phyloP scores from a whole-genome alignment of 2,329 filamentous ascomycete genomes.

The Myriosclerotinia curreyana region DNA sequence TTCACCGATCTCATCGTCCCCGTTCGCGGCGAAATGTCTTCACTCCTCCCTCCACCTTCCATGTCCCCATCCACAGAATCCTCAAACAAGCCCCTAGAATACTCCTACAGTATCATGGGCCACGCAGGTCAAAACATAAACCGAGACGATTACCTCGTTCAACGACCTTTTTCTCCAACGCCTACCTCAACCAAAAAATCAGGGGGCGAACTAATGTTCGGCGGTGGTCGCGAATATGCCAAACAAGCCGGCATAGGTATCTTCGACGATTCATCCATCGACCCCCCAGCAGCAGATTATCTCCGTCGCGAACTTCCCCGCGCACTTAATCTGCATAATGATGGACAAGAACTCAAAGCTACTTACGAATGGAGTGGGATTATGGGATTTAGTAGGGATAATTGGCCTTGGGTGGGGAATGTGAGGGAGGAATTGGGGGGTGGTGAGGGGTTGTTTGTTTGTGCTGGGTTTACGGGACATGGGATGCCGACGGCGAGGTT shows the following conservation, averaged over 20 bases:
- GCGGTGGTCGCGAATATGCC: slow-evolving; percentile 63
- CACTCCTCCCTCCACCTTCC: slow-evolving; percentile 56
- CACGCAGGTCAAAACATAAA: slow-evolving; percentile 44
- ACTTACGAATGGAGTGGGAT: slow-evolving; percentile 68
- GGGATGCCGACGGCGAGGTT: slow-evolving; percentile 74
- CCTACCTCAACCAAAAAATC: slow-evolving; percentile 34
- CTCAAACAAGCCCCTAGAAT: slow-evolving; percentile 27
- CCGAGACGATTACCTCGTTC: slow-evolving; percentile 70
- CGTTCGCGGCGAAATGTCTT: slow-evolving; percentile 69
- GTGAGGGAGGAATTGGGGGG: slow-evolving; percentile 54
- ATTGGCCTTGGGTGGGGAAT: slow-evolving; percentile 66
- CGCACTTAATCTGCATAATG: slow-evolving; percentile 38
- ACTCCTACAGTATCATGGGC: slow-evolving; percentile 58
- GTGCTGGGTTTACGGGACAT: slow-evolving; percentile 68
- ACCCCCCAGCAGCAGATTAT: slow-evolving; percentile 44
- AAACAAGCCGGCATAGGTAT: slow-evolving; percentile 53
- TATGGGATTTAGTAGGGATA: slow-evolving; percentile 72
- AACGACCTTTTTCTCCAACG: slow-evolving; percentile 52
- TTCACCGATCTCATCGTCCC: slow-evolving; percentile 74
- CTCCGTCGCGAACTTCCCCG: slow-evolving; percentile 33
- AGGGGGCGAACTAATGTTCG: slow-evolving; percentile 63
- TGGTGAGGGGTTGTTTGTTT: slow-evolving; percentile 58
- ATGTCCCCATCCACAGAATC: slow-evolving; percentile 25
- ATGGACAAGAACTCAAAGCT: slow-evolving; percentile 46
- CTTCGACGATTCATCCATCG: slow-evolving; percentile 57